Percentiles rank a stretch among this genome's conserved stretches.
These are phyloP conservation scores for Rhizopogon vulgaris DNA, from an alignment of 768 basidiomycete genomes.

Conservation along the genomic window DNA sequence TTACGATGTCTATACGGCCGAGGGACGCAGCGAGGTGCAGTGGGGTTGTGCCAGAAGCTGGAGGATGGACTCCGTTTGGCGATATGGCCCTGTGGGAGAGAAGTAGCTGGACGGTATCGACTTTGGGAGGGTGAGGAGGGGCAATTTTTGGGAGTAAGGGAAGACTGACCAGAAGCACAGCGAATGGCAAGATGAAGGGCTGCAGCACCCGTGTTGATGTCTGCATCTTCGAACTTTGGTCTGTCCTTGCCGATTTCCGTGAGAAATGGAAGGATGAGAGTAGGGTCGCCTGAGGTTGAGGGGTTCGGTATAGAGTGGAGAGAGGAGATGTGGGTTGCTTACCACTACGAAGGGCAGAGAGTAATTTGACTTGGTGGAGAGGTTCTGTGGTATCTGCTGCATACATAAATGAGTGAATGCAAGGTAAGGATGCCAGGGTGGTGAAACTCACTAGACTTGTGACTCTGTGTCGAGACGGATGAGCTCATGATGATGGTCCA, in stretches of 20 bases:
- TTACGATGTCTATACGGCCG: conserved; percentile 66
- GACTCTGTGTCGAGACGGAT: too few relatives aligned
- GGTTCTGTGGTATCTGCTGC: conserved; percentile 30
- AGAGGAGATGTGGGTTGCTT: conserved; percentile 11
- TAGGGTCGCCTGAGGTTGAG: conserved; percentile 54
- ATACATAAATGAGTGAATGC: conserved; percentile 3
- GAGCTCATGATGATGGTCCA: too few relatives aligned
- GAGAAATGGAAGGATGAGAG: conserved; percentile 78
- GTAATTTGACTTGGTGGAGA: conserved; percentile 58
- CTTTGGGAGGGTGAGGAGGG: conserved; percentile 27
- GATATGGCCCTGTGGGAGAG: conserved; percentile 72
- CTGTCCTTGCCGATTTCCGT: conserved; percentile 66
- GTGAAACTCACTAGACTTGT: too few relatives aligned
- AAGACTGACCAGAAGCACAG: conserved; percentile 61
- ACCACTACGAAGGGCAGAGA: conserved; percentile 61
- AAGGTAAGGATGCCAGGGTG: too few relatives aligned
- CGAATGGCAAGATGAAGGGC: conserved; percentile 80
- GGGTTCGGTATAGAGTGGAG: background rate
- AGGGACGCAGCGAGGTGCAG: conserved; percentile 70
- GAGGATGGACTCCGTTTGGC: conserved; percentile 72
- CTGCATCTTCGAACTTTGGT: conserved; percentile 40
- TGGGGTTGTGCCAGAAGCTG: conserved; percentile 64
- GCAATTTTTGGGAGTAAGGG: background rate
- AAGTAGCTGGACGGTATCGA: conserved; percentile 60
- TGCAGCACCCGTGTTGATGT: conserved; percentile 62